phyloP scores from a whole-genome alignment of 169 alveolate genomes.

The Plasmodium knowlesi region DNA sequence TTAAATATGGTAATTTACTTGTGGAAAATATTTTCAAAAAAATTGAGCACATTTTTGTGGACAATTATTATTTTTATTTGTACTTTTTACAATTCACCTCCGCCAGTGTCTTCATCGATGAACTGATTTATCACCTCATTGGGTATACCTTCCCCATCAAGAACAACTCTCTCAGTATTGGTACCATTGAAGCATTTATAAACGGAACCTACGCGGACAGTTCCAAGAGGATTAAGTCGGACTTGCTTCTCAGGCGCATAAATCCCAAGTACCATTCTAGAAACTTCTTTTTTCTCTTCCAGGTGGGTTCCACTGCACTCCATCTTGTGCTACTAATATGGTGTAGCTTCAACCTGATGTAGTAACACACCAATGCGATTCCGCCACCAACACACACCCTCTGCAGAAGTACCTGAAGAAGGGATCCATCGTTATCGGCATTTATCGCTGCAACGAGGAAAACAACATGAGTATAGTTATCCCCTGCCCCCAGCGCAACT shows the following conservation, averaged over 20 bases:
- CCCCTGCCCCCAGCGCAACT: conserved; percentile 71
- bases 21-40: conserved; percentile 74
- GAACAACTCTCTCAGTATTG: conserved; percentile 33
- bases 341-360: neutral
- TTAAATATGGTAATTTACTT: conserved; percentile 70
- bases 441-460: conserved; percentile 58
- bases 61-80: conserved; percentile 70
- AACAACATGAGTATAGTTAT: conserved; percentile 70
- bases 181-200: conserved; percentile 48
- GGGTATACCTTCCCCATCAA: conserved; percentile 70
- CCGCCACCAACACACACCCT: neutral
- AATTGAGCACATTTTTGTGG: conserved; percentile 72
- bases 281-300: conserved; percentile 48
- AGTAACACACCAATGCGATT: neutral
- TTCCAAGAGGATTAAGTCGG: conserved; percentile 21
- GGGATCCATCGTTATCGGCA: conserved; percentile 63
- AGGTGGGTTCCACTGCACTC: neutral
- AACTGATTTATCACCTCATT: conserved; percentile 55
- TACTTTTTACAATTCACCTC: conserved; percentile 74
- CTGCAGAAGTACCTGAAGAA: conserved; percentile 45
- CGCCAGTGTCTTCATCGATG: conserved; percentile 67
- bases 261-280: conserved; percentile 45
- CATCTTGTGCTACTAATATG: neutral
- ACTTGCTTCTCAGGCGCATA: conserved; percentile 16
- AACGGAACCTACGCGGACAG: conserved; percentile 42